phyloP scores from a whole-genome alignment of 129 eudicot genomes.

The Tanacetum coccineum region DNA sequence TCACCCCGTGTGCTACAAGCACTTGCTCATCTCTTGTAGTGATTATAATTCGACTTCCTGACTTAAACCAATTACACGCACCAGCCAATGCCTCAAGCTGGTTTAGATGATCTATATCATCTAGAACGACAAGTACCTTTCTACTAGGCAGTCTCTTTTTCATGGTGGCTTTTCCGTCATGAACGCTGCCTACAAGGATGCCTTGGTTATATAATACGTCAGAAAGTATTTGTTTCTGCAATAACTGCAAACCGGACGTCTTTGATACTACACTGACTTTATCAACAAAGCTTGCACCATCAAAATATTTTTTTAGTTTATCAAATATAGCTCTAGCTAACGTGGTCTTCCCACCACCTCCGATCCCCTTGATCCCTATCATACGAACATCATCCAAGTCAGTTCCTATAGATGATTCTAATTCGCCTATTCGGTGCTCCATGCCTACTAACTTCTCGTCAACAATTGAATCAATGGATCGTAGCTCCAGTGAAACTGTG shows the following conservation, averaged over 20 bases:
- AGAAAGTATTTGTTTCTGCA: conserved; percentile 6
- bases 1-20: conserved; percentile 7
- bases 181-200: neutral
- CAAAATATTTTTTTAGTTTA: neutral
- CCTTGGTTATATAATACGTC: neutral
- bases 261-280: conserved; percentile 3
- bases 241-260: neutral
- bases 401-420: neutral
- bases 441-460: conserved; percentile 12
- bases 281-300: conserved; percentile 12
- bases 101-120: conserved; percentile 28
- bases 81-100: conserved; percentile 28
- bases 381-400: conserved; percentile 16
- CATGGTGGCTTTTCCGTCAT: conserved; percentile 1
- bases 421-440: neutral
- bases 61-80: conserved; percentile 19
- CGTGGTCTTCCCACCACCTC: conserved; percentile 22
- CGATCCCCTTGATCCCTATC: conserved; percentile 21
- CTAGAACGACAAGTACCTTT: conserved; percentile 34
- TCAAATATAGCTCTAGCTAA: conserved; percentile 16
- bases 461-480: neutral
- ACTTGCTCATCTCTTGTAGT: conserved; percentile 34
- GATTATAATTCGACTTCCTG: conserved; percentile 34
- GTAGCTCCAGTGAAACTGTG: neutral
- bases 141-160: neutral